phyloP scores from a whole-genome alignment of 495 filamentous ascomycete genomes.

The Penicillium diatomitis region DNA sequence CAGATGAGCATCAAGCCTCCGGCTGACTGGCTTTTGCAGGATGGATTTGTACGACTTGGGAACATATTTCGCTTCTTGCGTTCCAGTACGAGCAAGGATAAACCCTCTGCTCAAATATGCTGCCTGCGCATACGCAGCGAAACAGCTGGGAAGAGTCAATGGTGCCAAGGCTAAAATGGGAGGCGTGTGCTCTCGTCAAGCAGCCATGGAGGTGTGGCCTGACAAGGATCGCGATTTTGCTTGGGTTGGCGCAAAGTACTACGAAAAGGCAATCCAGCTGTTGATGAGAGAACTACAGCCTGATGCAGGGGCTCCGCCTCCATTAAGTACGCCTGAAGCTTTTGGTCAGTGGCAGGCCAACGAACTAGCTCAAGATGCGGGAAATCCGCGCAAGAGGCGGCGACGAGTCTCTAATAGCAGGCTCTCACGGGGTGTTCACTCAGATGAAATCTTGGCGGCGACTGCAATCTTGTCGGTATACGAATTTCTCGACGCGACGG shows the following conservation, averaged over 20 bases:
- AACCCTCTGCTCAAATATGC: constrained; percentile 52
- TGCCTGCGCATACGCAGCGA: constrained; percentile 52
- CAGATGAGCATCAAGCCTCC: no score
- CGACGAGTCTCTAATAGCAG: constrained; percentile 31
- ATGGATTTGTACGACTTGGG: constrained; percentile 57
- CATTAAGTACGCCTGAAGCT: constrained; percentile 25
- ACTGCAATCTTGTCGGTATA: constrained; percentile 57
- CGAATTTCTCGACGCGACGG: constrained; percentile 53
- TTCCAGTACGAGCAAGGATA: constrained; percentile 46
- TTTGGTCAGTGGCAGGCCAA: constrained; percentile 31
- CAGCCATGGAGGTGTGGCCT: constrained; percentile 44
- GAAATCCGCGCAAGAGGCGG: constrained; percentile 31
- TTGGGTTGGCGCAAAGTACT: constrained; percentile 51
- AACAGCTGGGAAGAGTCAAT: constrained; percentile 48
- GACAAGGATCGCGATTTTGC: constrained; percentile 42
- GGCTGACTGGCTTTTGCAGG: constrained; percentile 29
- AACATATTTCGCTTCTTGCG: constrained; percentile 49
- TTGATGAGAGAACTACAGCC: constrained; percentile 49
- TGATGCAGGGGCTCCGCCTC: constrained; percentile 29
- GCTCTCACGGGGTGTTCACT: constrained; percentile 35
- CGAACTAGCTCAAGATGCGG: constrained; percentile 23
- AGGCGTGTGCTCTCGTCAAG: constrained; percentile 38
- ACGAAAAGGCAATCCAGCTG: constrained; percentile 54
- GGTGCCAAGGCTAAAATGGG: constrained; percentile 41
- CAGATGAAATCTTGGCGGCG: constrained; percentile 53